Conservation (phyloP, 208 protist species). For the Leptomonas pyrrhocoris region DNA sequence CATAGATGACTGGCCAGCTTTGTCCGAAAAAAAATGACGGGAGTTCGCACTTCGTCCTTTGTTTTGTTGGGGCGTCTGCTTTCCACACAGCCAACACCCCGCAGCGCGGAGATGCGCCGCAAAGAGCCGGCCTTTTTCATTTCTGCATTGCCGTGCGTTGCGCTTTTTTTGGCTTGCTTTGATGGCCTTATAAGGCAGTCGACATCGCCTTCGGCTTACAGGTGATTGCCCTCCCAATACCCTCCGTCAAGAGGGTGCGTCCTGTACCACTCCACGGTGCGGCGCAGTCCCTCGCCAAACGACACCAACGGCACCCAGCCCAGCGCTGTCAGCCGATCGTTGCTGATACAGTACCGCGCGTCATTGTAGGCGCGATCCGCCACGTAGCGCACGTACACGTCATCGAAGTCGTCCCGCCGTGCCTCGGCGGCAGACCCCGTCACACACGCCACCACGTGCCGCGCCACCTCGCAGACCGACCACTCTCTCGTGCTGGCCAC, state of each 20-base stretch:
- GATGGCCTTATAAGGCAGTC: no score
- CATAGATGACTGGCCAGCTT: no score
- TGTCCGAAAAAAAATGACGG: no score
- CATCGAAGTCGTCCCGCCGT: conserved; percentile 20
- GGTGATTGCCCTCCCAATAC: conserved; percentile 20
- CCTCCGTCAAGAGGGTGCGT: conserved; percentile 15
- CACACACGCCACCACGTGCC: conserved; percentile 33
- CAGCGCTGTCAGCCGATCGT: conserved; percentile 59
- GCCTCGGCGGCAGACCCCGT: conserved; percentile 15
- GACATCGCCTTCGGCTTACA: background rate
- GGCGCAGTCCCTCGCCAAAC: conserved; percentile 60
- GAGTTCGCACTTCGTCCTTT: no score
- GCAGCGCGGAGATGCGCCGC: no score
- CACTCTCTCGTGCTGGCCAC: conserved; percentile 68
- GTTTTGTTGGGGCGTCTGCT: no score
- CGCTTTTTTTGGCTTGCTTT: no score
- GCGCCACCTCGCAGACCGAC: conserved; percentile 62
- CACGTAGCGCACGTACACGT: conserved; percentile 39
- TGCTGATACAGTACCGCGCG: conserved; percentile 77
- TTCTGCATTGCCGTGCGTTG: background rate
- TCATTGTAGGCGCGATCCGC: conserved; percentile 90
- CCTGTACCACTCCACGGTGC: conserved; percentile 67
- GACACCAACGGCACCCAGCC: conserved; percentile 68
- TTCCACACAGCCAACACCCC: no score
- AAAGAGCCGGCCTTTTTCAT: background rate